These are phyloP conservation scores for Ophiostoma angusticollis DNA, from an alignment of 2,329 filamentous ascomycete genomes.

Conservation along the genomic window DNA sequence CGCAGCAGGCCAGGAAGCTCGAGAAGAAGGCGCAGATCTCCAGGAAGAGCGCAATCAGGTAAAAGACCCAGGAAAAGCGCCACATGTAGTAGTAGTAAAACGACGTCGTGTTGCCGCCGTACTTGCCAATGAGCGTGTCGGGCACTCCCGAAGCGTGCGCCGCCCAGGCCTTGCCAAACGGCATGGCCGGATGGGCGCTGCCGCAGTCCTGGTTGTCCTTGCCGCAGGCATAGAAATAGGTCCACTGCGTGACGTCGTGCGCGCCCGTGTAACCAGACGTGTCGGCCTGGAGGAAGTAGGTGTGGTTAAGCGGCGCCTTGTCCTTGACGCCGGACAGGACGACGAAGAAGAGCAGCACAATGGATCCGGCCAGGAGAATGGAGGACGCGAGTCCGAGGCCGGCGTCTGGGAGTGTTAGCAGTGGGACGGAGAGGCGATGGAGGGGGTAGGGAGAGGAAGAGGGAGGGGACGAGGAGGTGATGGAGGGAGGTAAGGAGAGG, in stretches of 20 bases:
- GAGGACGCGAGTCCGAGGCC: constrained; percentile 30
- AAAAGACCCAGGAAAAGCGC: constrained; percentile 87
- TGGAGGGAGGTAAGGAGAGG: neutral
- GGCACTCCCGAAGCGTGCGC: constrained; percentile 32
- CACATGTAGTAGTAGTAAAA: constrained; percentile 66
- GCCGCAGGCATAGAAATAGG: constrained; percentile 75
- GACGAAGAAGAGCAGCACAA: constrained; percentile 45
- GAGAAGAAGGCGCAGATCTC: constrained; percentile 53
- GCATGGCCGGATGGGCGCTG: constrained; percentile 44
- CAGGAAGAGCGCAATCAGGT: constrained; percentile 75
- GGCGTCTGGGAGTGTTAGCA: constrained; percentile 22
- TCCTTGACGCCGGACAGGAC: constrained; percentile 42
- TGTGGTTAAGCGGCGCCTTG: constrained; percentile 49
- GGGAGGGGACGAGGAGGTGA: neutral
- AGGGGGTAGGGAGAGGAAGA: neutral
- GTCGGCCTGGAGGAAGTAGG: constrained; percentile 76
- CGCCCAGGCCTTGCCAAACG: constrained; percentile 61
- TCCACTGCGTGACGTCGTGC: constrained; percentile 64
- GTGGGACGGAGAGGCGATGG: neutral
- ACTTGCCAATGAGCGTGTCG: constrained; percentile 33
- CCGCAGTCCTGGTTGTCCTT: constrained; percentile 53
- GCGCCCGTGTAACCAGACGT: constrained; percentile 61
- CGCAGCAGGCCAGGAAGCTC: constrained; percentile 56
- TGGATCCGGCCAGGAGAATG: constrained; percentile 36
- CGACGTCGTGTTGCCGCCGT: constrained; percentile 43